Evolutionary conservation across 305 asterid genomes (phyloP), one percentile per base, ranked within the genome.

Genomic region (Solanum chacoense): DNA sequence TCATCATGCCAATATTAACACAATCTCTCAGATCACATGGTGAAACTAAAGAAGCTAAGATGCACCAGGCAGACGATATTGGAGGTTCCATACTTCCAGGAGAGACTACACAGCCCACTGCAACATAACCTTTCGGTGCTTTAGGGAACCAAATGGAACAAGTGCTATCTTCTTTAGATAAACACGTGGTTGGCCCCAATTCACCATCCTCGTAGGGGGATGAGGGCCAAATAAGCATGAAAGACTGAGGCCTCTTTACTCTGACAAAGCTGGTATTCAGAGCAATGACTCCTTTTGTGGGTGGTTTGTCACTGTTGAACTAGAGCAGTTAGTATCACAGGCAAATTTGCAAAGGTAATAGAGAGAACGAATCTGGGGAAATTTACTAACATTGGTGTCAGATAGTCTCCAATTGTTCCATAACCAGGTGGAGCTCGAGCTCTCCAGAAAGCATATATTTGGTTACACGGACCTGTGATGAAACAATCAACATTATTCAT

Each of bases 71-170:
- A n/a, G 99, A 96, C 26, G 99, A 92, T 89, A 90, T 65, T 31
- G 96, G 91, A 93, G 99, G 99, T 89, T 91, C 96, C 88, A 90
- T 89, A 88, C 89, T 94, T 89, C 95, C 98, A 42, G 96, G 87
- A 93, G 98, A 96, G 90, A 93, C 97, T 91, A 97, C 99, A 85
- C 99, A 97, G 87, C 99, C 99, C 94, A 97, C 83, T 32, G 99
- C 96, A 89, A 96, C 96, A 92, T 96, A 97, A 85, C 99, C 99
- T 87, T 94, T 90, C 24, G 99, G 99, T 81, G 99, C 98, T 92
- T 91, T 97, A 90, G 99, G 99, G 89, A 95, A 95, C 99, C 99
- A 97, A 93, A 97, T 94, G 50, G 99, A 95, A 93, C 96, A 95
- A 65, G 88, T 87, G 78, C 89, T 38, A 75, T 93, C 93, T 72